Base-by-base conservation (phyloP, 352 stramenopile genomes). In the Globisporangium okanoganense region DNA sequence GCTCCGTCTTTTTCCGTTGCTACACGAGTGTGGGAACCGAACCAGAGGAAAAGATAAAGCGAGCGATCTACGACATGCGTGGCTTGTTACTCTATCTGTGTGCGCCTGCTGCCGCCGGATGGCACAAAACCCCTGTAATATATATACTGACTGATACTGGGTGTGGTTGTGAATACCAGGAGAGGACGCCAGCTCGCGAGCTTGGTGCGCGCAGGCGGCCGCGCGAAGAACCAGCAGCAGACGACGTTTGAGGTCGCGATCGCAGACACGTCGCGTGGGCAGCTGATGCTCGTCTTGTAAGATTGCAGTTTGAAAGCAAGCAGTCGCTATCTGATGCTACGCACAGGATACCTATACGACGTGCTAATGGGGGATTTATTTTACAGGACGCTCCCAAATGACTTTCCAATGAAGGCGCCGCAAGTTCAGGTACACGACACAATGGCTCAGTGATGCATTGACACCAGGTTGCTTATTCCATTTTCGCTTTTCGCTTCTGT, bases 181-280 rank as follows among this genome's bases (percentile, higher is more conserved):
- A 74, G 82, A 62, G 85, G 82, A 1, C 76, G 83, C 14, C 85
- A 94, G 50, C 65, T 94, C 16, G 79, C 85, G 58, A 94, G 85
- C 58, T 76, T 94, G 45, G 85, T 94, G 52, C 85, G 85, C 44
- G 82, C 85, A 3, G 85, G 85, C 41, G 83, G 78, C n/a, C 75
- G 81, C 56, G 85, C 85, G 35, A 92, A 88, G 71, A 92, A 94
- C 70, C 82, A 90, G 56, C 77, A 91, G 70, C 85, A 94, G 73
- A 92, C 85, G 54, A 88, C 65, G 55, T 94, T 94, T 56, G 85
- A 94, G 52, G 82, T 92, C 49, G 64, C 73, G 14, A 70, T 94
- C 18, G 69, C 67, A 0, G 78, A 93, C 41, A 91, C 84, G 14
- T 33, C 76, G 38, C 74, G 79, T 36, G 79, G 85, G 0, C 66